Base-by-base conservation (phyloP, 2,329 filamentous ascomycete species). In the Emergomyces orientalis region DNA sequence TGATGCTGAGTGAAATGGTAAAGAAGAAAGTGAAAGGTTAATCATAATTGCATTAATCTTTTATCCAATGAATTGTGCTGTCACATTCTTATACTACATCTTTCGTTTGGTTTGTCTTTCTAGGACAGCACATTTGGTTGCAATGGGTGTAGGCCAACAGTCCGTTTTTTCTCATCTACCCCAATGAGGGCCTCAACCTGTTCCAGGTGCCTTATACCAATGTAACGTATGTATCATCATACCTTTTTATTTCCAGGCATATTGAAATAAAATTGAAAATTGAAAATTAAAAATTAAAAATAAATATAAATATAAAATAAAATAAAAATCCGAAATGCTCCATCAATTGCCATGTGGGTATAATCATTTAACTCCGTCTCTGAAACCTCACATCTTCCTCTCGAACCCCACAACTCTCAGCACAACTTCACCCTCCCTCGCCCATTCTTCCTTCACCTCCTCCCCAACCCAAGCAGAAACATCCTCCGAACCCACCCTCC, bases 331-430 rank as follows among this genome's bases (percentile, higher is more conserved):
- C n/a, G n/a, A n/a, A n/a, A n/a, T n/a, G n/a, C n/a, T n/a, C n/a
- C n/a, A n/a, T n/a, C n/a, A n/a, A n/a, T n/a, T n/a, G n/a, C n/a
- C n/a, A n/a, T n/a, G n/a, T n/a, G n/a, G n/a, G n/a, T n/a, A n/a
- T 7, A 3, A 3, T 32, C 34, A 3, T 9, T 37, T 7, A 37
- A 11, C 34, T 11, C 34, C 5, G 9, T 37, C 34, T 37, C 34
- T 37, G 3, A 37, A 37, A 37, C 34, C 34, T 37, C 27, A 30
- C 14, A 6, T 25, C 49, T 11, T 55, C 64, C 71, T 72, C 66
- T 79, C 76, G 72, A 74, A 80, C 13, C 78, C 78, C 62, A 79
- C 71, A 65, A 83, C 73, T 71, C 80, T 77, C 54, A 82, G 76
- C 34, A 77, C 77, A 34, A 81, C 75, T 56, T 82, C 77, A 9